Evolutionary conservation across 163 green algal genomes (phyloP), one percentile per base, ranked within the genome.

Genomic region (Volvox carteri): DNA sequence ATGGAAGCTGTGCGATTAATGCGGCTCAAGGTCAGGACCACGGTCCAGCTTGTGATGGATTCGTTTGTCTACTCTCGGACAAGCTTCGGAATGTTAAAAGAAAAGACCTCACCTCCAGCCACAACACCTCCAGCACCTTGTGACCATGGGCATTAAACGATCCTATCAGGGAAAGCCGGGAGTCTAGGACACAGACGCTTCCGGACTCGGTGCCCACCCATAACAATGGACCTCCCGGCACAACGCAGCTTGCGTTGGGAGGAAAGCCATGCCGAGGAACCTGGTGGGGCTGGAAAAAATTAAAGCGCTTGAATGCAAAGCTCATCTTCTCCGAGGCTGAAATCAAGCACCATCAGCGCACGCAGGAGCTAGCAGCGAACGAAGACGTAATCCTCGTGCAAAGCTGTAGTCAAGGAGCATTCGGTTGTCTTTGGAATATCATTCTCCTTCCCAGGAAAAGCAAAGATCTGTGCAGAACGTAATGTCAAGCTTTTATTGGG

Each of bases 291-390:
- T 95, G 85, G 50, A 97, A 97, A 84, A 97, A 97, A 44, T 86
- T 95, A 76, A 97, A 97, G 19, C 93, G 92, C 90, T 96, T 96
- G 89, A 95, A 97, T 0, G 94, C 94, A 65, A 97, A 94, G 60
- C 85, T 94, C 90, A 97, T 96, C 3, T 60, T 48, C 50, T 5
- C 28, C 54, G 5, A 30, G 28, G 54, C 54, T 28, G 54, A 25
- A 65, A 25, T 65, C 54, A 65, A 65, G 54, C 5, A 11, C 19
- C 6, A 65, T 65, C 54, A 65, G 8, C 7, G 54, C 54, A 65
- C n/a, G n/a, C n/a, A n/a, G n/a, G n/a, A n/a, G n/a, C n/a, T n/a
- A n/a, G n/a, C n/a, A n/a, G n/a, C n/a, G n/a, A n/a, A n/a, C n/a
- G n/a, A n/a, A n/a, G n/a, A n/a, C n/a, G n/a, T n/a, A n/a, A n/a